A percentile compares a stretch with the other conserved stretches of the same genome.
Conservation (phyloP, 805 yeast genomes). For the Schizosaccharomyces lindneri region DNA sequence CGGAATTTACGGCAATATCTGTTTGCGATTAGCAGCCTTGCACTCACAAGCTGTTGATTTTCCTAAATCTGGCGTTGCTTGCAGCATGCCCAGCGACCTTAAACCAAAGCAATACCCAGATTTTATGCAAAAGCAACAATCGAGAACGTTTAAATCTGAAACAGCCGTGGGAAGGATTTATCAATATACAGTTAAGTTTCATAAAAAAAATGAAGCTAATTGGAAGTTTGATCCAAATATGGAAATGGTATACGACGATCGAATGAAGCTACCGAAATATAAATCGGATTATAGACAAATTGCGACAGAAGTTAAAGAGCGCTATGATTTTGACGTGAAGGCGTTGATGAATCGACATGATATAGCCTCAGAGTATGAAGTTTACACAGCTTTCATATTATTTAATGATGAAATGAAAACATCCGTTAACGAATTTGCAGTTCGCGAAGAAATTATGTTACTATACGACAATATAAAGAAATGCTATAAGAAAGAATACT, state of each 20-base stretch:
- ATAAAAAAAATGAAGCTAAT: not conserved
- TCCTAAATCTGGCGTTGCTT: not conserved
- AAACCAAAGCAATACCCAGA: not conserved
- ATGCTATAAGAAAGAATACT: not conserved
- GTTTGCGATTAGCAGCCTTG: not conserved
- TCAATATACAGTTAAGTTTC: not conserved
- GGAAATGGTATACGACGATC: not conserved
- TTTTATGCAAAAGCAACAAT: not conserved
- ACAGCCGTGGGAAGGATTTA: not conserved
- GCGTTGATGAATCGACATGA: not conserved
- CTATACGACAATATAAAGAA: not conserved
- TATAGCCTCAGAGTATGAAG: not conserved
- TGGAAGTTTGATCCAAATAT: not conserved
- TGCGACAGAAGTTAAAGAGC: not conserved
- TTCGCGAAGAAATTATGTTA: not conserved
- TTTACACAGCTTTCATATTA: not conserved
- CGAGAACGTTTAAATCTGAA: not conserved
- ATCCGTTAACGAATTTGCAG: not conserved
- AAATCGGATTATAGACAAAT: not conserved
- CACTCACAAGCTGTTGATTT: slow-evolving; percentile 1
- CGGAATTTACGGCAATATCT: not conserved
- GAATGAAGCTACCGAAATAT: not conserved
- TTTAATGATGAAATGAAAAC: not conserved
- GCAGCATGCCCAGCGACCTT: not conserved
- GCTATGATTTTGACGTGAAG: not conserved